Conservation (phyloP, 2,329 filamentous ascomycete species). For the Stachybotrys elegans region DNA sequence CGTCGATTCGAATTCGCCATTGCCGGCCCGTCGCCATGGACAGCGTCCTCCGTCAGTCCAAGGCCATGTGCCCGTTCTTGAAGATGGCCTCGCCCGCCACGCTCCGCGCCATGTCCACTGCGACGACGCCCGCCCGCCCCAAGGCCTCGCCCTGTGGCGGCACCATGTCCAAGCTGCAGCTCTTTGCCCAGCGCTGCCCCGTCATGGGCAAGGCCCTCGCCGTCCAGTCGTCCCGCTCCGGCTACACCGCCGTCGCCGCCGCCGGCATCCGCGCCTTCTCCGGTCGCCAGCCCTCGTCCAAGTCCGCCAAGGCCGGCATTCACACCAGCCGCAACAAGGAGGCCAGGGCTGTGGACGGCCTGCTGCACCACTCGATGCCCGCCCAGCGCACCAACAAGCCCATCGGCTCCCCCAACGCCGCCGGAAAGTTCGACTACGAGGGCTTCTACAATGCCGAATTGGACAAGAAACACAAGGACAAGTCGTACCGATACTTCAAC, state of each 20-base stretch:
- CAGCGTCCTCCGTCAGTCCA: slow-evolving; percentile 88
- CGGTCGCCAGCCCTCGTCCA: slow-evolving; percentile 27
- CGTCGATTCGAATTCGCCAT: neutral
- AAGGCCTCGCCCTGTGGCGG: slow-evolving; percentile 68
- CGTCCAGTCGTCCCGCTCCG: slow-evolving; percentile 65
- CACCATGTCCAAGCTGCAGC: slow-evolving; percentile 94
- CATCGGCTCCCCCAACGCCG: slow-evolving; percentile 17
- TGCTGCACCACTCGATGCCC: too few relatives aligned
- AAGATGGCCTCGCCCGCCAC: slow-evolving; percentile 90
- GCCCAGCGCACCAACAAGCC: slow-evolving; percentile 6
- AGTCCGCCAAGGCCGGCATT: slow-evolving; percentile 63
- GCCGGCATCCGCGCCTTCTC: slow-evolving; percentile 48
- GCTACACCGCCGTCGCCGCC: slow-evolving; percentile 30
- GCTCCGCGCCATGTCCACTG: slow-evolving; percentile 80
- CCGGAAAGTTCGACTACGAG: slow-evolving; percentile 80
- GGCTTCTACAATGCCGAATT: slow-evolving; percentile 82
- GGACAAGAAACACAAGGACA: slow-evolving; percentile 99
- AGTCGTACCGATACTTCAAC: slow-evolving; percentile 99
- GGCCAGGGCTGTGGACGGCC: slow-evolving; percentile 73
- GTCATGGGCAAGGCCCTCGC: slow-evolving; percentile 98
- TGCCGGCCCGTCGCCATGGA: slow-evolving; percentile 63
- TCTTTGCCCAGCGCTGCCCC: slow-evolving; percentile 89
- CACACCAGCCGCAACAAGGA: slow-evolving; percentile 77
- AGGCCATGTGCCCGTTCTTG: slow-evolving; percentile 95
- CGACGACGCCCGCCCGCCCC: slow-evolving; percentile 48